Evolutionary conservation across 441 rosid species (phyloP).

Genomic region (Mallotus japonicus): DNA sequence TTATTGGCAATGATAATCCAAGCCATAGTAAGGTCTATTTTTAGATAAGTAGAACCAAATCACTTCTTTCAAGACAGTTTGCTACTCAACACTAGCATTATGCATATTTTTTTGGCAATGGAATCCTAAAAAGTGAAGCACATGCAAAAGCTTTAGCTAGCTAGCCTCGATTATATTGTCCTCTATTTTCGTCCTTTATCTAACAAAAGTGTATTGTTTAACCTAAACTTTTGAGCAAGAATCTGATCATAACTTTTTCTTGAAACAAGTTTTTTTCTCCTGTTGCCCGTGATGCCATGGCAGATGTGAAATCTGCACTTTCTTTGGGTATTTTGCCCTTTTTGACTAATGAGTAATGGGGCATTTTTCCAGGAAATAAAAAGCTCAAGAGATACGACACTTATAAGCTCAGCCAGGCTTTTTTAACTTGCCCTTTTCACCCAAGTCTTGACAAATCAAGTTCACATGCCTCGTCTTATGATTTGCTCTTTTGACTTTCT

Average conservation of each 20-base stretch:
- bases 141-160: not conserved
- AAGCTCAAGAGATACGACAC: slow-evolving; percentile 20
- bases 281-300: not conserved
- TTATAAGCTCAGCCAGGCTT: not conserved
- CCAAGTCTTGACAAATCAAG: slow-evolving; percentile 25
- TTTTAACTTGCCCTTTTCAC: not conserved
- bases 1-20: too few species aligned
- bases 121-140: not conserved
- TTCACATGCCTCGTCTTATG: slow-evolving; percentile 28
- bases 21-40: too few species aligned
- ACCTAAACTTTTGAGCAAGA: not conserved
- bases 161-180: not conserved
- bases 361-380: not conserved
- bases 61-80: too few species aligned
- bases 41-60: too few species aligned
- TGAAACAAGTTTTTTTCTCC: not conserved
- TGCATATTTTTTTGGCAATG: too few species aligned
- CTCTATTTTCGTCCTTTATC: not conserved
- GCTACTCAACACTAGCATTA: too few species aligned
- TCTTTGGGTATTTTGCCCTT: not conserved
- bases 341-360: not conserved
- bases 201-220: too few species aligned
- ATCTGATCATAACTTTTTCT: not conserved
- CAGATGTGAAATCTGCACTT: not conserved
- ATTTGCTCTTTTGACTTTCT: slow-evolving; percentile 11